Conservation (phyloP, 2,329 filamentous ascomycete species). For the Alternaria solani region DNA sequence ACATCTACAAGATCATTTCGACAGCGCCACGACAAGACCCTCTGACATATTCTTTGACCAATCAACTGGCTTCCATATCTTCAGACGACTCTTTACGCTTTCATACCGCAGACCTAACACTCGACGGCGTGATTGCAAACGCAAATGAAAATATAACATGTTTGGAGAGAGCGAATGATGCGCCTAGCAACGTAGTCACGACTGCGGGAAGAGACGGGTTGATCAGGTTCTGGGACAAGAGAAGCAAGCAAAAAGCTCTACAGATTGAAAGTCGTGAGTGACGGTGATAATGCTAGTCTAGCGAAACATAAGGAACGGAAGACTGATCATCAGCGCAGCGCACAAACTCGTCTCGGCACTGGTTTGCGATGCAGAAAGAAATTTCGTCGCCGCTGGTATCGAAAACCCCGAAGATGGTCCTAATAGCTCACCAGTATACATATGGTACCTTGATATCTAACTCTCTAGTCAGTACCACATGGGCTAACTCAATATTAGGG, state of each 20-base stretch:
- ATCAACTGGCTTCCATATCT: conserved; percentile 66
- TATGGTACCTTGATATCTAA: conserved; percentile 38
- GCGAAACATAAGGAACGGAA: not conserved
- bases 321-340: conserved; percentile 49
- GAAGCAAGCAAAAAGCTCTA: conserved; percentile 59
- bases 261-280: conserved; percentile 48
- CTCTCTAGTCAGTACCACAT: not conserved
- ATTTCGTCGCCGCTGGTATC: conserved; percentile 74
- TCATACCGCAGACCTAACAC: conserved; percentile 65
- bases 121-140: conserved; percentile 59
- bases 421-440: conserved; percentile 48
- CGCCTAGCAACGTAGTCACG: conserved; percentile 63
- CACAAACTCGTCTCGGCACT: conserved; percentile 68
- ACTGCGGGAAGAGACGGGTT: conserved; percentile 77
- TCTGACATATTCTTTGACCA: conserved; percentile 40
- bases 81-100: conserved; percentile 75
- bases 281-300: not conserved
- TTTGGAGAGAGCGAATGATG: conserved; percentile 64
- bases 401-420: conserved; percentile 67
- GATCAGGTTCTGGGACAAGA: conserved; percentile 72
- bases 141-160: conserved; percentile 71
- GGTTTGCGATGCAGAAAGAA: conserved; percentile 64
- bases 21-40: conserved; percentile 43
- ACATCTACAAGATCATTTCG: conserved; percentile 51
- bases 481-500: conserved; percentile 38